A percentile compares a stretch with the other conserved stretches of the same genome.
phyloP scores from a whole-genome alignment of 2,329 filamentous ascomycete species.

The Aureobasidium melanogenum region DNA sequence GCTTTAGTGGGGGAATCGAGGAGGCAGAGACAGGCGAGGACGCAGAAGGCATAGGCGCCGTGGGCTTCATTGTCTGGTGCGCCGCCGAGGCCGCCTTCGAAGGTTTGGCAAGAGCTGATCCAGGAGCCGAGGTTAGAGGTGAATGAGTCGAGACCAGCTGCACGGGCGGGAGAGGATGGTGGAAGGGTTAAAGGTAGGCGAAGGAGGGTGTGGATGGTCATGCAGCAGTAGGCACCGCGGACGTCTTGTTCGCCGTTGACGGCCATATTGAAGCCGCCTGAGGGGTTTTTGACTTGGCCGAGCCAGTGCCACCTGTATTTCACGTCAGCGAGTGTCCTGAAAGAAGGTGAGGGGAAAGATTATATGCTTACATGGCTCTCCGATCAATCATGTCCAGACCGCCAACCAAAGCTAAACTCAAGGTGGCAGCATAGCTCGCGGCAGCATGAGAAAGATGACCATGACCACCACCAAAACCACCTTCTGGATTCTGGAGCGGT shows the following conservation, averaged over 20 bases:
- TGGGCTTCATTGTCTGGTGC: conserved; percentile 85
- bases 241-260: conserved; percentile 87
- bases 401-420: conserved; percentile 71
- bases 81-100: conserved; percentile 85
- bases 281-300: conserved; percentile 71
- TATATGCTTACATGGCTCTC: conserved; percentile 53
- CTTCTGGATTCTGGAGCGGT: conserved; percentile 71
- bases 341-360: neutral
- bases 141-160: conserved; percentile 55
- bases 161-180: conserved; percentile 58
- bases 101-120: conserved; percentile 82
- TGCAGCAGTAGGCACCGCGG: conserved; percentile 85
- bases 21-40: conserved; percentile 78
- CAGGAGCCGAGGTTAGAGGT: conserved; percentile 69
- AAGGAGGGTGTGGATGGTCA: conserved; percentile 74
- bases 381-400: conserved; percentile 71
- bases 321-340: conserved; percentile 16
- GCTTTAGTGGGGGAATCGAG: conserved; percentile 68
- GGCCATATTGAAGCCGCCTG: conserved; percentile 85
- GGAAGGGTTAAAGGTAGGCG: conserved; percentile 75
- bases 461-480: conserved; percentile 90
- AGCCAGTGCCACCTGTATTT: conserved; percentile 68
- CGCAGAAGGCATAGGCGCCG: conserved; percentile 94
- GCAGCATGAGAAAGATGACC: conserved; percentile 85
- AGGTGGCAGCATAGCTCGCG: conserved; percentile 73